These are phyloP conservation scores for Crithidia thermophila DNA, from an alignment of 208 protist species.

Conservation along the genomic window DNA sequence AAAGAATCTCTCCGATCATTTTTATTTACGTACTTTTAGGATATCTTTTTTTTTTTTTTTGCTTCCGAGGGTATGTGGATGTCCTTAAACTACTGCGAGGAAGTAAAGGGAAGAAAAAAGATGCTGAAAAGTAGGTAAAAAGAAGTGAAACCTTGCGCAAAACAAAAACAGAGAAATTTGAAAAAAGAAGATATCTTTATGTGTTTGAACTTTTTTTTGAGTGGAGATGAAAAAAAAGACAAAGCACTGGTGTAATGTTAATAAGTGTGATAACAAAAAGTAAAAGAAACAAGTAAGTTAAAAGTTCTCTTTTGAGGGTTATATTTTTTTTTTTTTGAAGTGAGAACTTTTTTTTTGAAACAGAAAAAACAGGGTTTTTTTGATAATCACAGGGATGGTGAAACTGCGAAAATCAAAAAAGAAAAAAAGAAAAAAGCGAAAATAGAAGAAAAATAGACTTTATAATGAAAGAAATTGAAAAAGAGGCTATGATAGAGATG, in stretches of 20 bases:
- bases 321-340: constrained; percentile 10
- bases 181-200: constrained; percentile 8
- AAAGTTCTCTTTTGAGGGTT: too few species aligned
- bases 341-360: constrained; percentile 1
- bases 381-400: background rate
- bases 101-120: background rate
- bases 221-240: background rate
- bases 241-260: background rate
- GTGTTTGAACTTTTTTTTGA: background rate
- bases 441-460: constrained; percentile 6
- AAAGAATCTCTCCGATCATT: constrained; percentile 62
- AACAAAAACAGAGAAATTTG: constrained; percentile 1
- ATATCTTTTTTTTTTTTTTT: background rate
- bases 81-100: too few species aligned
- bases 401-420: background rate
- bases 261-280: background rate
- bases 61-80: background rate
- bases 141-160: constrained; percentile 1
- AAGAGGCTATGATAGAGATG: constrained; percentile 23
- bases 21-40: background rate
- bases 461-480: constrained; percentile 21
- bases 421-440: background rate
- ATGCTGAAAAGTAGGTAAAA: background rate
- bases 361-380: background rate
- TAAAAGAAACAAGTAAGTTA: background rate